Evolutionary conservation across 495 filamentous ascomycete genomes (phyloP).

Genomic region (Xylaria acuta): DNA sequence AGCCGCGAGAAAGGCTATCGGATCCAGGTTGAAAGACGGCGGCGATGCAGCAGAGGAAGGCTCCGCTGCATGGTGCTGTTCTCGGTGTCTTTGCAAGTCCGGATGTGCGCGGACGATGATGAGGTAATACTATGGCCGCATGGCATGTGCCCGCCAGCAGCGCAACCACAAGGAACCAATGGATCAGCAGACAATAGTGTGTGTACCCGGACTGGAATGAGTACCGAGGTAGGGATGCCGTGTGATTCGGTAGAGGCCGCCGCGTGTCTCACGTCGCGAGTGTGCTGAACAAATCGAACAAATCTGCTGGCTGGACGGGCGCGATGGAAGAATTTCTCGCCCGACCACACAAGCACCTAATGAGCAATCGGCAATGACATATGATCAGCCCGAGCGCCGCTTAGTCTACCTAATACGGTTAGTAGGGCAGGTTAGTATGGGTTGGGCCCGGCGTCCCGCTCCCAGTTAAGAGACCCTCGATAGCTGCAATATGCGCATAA

Average conservation of each 20-base stretch:
- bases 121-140: constrained; percentile 9
- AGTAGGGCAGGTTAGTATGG: neutral
- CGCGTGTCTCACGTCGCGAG: neutral
- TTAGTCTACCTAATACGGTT: constrained; percentile 1
- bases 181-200: neutral
- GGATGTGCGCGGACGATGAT: constrained; percentile 8
- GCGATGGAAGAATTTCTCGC: constrained; percentile 18
- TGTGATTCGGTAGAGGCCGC: constrained; percentile 5
- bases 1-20: constrained; percentile 42
- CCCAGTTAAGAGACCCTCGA: no score
- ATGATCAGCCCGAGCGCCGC: constrained; percentile 6
- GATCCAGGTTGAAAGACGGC: constrained; percentile 52
- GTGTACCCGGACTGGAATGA: neutral
- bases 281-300: neutral
- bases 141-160: constrained; percentile 10
- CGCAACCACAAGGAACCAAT: neutral
- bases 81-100: constrained; percentile 5
- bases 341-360: constrained; percentile 6
- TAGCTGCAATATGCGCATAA: neutral
- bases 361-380: neutral
- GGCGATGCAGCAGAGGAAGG: constrained; percentile 43
- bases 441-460: no score
- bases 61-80: constrained; percentile 44
- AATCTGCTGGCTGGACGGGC: neutral
- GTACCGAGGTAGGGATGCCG: neutral